Base-by-base conservation (phyloP, 495 filamentous ascomycete species). In the Hyaloscypha bicolor region DNA sequence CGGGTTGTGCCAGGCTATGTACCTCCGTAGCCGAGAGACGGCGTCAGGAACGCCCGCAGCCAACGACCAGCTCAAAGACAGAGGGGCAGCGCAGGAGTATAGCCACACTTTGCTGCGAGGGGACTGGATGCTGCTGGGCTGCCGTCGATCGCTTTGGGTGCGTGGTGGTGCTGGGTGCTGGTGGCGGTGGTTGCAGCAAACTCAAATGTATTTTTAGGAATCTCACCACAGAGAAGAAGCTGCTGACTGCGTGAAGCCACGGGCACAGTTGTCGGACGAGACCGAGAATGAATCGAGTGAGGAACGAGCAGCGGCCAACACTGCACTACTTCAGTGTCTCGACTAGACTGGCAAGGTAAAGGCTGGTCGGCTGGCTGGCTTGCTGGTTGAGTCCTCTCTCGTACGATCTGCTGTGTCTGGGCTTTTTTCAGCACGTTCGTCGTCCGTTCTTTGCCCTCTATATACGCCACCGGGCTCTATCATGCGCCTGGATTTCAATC, bases 121-220 rank as follows among this genome's bases (percentile, higher is more conserved):
- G 9, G 42, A n/a, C 42, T 37, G 58, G 64, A 14, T 51, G 14
- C 42, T 19, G 42, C 11, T 19, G 42, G 42, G 42, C 21, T 32
- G 14, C 53, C 30, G 32, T 67, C 39, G 55, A 35, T 62, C 48
- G 65, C 53, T 11, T 31, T 39, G 52, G 51, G 35, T 11, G 35
- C 5, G n/a, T 31, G 22, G 51, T 29, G 51, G 42, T 22, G n/a
- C 2, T 14, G 2, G 29, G 30, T 9, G 56, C 9, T 16, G 1
- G 22, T 29, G 12, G 12, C 9, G 25, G 53, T 56, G 25, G 48
- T 33, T 16, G 62, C 51, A 42, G 63, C 19, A 2, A 45, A 60
- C 42, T 25, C 25, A 55, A 32, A n/a, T 5, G 59, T 67, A 67
- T 67, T 67, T 67, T 67, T 55, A 3, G 64, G 64, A 58, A 67